Evolutionary conservation across 2,329 filamentous ascomycete genomes (phyloP).

Genomic region (Daldinia eschscholtzii): DNA sequence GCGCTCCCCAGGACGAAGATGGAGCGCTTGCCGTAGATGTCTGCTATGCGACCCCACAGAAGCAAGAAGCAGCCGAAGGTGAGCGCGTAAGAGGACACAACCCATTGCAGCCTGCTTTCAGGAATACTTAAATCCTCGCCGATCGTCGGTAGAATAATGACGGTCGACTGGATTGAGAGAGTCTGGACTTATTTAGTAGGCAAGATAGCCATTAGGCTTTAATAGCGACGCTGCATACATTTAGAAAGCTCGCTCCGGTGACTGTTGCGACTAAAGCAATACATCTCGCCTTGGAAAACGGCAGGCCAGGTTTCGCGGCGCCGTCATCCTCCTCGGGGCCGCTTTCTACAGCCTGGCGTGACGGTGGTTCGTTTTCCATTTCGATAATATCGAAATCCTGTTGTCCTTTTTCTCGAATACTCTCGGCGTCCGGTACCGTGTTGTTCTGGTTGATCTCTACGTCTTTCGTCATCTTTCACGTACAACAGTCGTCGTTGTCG

Average conservation of each 20-base stretch:
- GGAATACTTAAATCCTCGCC: slow-evolving; percentile 68
- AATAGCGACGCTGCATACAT: slow-evolving; percentile 54
- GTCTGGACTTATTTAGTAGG: slow-evolving; percentile 57
- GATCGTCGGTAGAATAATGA: slow-evolving; percentile 74
- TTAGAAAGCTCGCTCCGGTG: slow-evolving; percentile 68
- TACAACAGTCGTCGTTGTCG: slow-evolving; percentile 8
- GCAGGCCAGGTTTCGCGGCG: slow-evolving; percentile 44
- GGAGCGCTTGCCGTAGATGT: slow-evolving; percentile 74
- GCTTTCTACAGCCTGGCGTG: slow-evolving; percentile 20
- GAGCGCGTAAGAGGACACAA: slow-evolving; percentile 74
- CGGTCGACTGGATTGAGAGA: slow-evolving; percentile 68
- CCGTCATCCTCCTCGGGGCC: slow-evolving; percentile 37
- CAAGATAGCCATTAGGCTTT: neutral
- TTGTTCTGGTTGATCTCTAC: slow-evolving; percentile 24
- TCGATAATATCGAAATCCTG: slow-evolving; percentile 29
- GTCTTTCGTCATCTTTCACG: slow-evolving; percentile 30
- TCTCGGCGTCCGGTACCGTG: slow-evolving; percentile 8
- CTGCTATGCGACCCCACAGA: slow-evolving; percentile 75
- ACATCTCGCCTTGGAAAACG: slow-evolving; percentile 64
- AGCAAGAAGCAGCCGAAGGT: slow-evolving; percentile 76
- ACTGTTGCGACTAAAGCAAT: slow-evolving; percentile 68
- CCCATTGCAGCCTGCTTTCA: slow-evolving; percentile 72
- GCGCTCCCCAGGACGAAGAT: slow-evolving; percentile 75
- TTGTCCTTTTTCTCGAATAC: slow-evolving; percentile 9
- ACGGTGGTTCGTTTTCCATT: slow-evolving; percentile 14